Percentiles rank a stretch among this genome's conserved stretches.
Evolutionary conservation across 2,329 filamentous ascomycete genomes (phyloP).

Genomic region (Eutypella sp.): DNA sequence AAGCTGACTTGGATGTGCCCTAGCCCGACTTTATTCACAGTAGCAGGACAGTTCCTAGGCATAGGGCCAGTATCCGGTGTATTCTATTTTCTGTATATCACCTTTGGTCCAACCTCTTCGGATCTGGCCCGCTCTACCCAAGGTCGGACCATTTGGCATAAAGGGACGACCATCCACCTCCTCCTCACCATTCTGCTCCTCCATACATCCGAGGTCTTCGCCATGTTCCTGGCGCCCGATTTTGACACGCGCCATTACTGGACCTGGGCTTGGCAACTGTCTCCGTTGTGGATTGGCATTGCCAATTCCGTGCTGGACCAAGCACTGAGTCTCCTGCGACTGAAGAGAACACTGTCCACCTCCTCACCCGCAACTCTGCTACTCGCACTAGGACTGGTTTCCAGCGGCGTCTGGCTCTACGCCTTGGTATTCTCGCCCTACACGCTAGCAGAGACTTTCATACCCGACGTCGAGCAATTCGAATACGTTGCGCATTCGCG

Average conservation of each 20-base stretch:
- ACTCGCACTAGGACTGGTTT: slow-evolving; percentile 5
- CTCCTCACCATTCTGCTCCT: slow-evolving; percentile 7
- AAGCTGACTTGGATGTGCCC: neutral
- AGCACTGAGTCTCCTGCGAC: neutral
- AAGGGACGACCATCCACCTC: neutral
- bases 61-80: neutral
- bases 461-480: slow-evolving; percentile 4
- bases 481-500: slow-evolving; percentile 7
- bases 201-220: slow-evolving; percentile 8
- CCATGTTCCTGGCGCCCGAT: slow-evolving; percentile 6
- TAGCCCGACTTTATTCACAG: neutral
- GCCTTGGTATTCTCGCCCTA: slow-evolving; percentile 8
- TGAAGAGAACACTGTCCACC: no score
- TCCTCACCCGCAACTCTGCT: no score
- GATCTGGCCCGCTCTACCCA: neutral
- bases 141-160: neutral
- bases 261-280: slow-evolving; percentile 13
- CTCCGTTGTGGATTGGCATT: slow-evolving; percentile 10
- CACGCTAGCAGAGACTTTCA: slow-evolving; percentile 9
- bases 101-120: neutral
- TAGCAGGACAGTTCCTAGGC: neutral
- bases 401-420: slow-evolving; percentile 9
- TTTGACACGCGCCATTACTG: slow-evolving; percentile 9
- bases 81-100: slow-evolving; percentile 1
- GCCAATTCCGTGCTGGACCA: slow-evolving; percentile 1